Conservation (phyloP, 139 green algal genomes). For the Marvania coccoides region DNA sequence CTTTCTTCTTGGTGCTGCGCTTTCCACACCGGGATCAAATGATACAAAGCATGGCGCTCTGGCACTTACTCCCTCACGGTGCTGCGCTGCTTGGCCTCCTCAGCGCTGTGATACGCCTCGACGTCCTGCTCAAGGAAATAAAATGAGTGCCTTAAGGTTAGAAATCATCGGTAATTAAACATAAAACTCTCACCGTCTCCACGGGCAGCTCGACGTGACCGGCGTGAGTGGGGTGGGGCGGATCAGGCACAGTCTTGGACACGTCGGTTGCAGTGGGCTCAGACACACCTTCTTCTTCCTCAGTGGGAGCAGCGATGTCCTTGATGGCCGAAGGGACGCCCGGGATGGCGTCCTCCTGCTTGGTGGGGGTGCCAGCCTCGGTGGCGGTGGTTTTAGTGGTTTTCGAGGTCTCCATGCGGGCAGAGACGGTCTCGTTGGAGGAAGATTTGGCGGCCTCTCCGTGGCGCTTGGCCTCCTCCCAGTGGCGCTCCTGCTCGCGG, state of each 20-base stretch:
- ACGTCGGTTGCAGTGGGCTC: neutral
- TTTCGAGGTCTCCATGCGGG: neutral
- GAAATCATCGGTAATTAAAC: too few species aligned
- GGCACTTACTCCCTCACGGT: neutral
- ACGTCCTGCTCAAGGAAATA: too few species aligned
- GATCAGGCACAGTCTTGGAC: neutral
- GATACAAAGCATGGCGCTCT: neutral
- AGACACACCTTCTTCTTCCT: neutral
- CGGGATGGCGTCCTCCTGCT: neutral
- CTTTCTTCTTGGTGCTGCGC: too few species aligned
- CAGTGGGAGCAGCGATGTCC: neutral
- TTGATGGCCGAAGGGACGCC: neutral
- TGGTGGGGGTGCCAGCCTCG: neutral
- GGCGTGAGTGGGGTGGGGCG: neutral
- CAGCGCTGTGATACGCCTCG: neutral
- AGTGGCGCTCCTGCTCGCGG: neutral
- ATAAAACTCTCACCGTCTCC: too few species aligned
- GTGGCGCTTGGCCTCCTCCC: constrained; percentile 1
- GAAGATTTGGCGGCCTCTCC: neutral
- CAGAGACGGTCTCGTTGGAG: neutral
- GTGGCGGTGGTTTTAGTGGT: neutral
- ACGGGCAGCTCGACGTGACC: neutral
- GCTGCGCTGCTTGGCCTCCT: neutral
- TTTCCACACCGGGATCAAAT: too few species aligned
- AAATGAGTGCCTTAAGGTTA: too few species aligned